Evolutionary conservation across 2,329 filamentous ascomycete genomes (phyloP), one percentile per base, ranked within the genome.

Genomic region (Mariannaea elegans): DNA sequence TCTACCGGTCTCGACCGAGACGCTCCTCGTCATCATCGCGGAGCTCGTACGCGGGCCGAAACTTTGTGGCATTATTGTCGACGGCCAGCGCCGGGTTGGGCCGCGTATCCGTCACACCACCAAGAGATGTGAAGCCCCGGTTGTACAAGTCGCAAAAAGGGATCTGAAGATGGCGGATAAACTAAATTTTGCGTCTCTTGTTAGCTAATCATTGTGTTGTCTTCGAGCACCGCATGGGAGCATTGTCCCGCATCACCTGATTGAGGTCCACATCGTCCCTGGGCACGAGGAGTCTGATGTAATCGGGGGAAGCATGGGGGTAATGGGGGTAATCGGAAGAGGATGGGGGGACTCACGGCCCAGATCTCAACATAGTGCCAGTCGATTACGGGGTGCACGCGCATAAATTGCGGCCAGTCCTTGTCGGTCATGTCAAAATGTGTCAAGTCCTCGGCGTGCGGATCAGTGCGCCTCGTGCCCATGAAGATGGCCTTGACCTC

Each of bases 321-420:
- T 4, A 14, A 24, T 7, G 46, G 7, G n/a, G 18, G n/a, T n/a
- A n/a, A 31, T 14, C 18, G 14, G 9, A 32, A 1, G 13, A 12
- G 36, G 31, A 8, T 1, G 27, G 1, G 18, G 7, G n/a, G 72
- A 83, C 92, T 82, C 72, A 96, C 93, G 16, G 89, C 87, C 95
- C 95, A 98, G 53, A 98, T 94, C 75, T 98, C 94, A 10, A 87
- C 73, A 61, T 64, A 97, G 75, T 95, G 92, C 95, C 95, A 99
- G 77, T 99, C 95, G 72, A 99, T 94, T 9, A 99, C 91, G 0
- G 95, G 94, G 76, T 99, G 93, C 61, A 98, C 84, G 59, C 95
- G 87, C 89, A 98, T 94, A 72, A 98, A 97, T 41, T 83, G 80
- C 32, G 95, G 95, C 95, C 95, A 99, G 2, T 90, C 93, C 32